A percentile compares a stretch with the other conserved stretches of the same genome.
These are phyloP conservation scores for Flaveria robusta DNA, from an alignment of 129 eudicot genomes.

Conservation along the genomic window DNA sequence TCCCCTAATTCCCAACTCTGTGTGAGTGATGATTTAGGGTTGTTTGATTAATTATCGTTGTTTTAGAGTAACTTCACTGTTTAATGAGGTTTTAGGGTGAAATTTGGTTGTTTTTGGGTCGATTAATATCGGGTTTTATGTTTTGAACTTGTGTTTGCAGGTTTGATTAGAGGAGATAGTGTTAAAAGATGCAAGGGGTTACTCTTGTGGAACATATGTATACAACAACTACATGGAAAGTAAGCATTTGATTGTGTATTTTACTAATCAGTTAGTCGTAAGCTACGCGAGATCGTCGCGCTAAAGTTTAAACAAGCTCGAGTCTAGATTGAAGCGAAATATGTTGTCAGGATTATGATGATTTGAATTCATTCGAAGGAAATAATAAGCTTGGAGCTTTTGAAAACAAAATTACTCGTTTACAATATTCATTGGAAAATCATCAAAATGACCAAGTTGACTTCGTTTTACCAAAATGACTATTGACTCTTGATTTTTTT, in stretches of 20 bases:
- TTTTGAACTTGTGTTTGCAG: neutral
- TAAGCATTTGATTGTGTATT: neutral
- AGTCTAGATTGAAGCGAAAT: no score
- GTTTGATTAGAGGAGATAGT: neutral
- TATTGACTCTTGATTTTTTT: no score
- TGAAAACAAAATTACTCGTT: no score
- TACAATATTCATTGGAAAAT: no score
- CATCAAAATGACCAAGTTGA: no score
- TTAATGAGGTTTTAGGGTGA: neutral
- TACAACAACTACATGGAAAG: constrained; percentile 3
- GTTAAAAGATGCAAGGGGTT: constrained; percentile 1
- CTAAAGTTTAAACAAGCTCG: no score
- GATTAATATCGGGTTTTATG: neutral
- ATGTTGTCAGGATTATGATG: no score
- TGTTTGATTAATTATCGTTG: neutral
- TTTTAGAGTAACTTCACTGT: neutral
- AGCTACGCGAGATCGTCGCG: neutral
- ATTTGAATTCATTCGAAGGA: no score
- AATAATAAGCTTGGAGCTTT: no score
- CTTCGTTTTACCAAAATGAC: no score
- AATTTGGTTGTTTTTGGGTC: neutral
- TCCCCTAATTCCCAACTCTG: neutral
- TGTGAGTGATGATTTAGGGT: neutral
- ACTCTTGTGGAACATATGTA: neutral
- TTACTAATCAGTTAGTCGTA: neutral